Evolutionary conservation across 345 rosid genomes (phyloP).

Genomic region (Brassica rapa): DNA sequence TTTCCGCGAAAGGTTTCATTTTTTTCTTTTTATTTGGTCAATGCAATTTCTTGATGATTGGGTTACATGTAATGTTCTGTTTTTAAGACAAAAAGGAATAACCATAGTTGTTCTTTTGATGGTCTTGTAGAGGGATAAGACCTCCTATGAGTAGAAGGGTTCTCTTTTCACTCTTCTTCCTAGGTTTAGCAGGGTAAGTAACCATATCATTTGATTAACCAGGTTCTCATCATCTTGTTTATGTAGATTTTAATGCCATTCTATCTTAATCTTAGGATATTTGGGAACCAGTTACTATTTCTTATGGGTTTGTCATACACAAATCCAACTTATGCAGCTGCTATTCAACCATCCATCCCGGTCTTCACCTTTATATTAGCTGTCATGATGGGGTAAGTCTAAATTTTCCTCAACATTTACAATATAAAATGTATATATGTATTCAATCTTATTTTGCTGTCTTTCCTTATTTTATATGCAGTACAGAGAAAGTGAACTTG

Average conservation of each 20-base stretch:
- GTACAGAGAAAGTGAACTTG: conserved; percentile 87
- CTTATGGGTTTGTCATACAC: conserved; percentile 91
- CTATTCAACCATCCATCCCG: conserved; percentile 92
- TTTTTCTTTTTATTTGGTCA: not conserved
- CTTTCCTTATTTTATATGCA: conserved; percentile 46
- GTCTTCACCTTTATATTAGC: conserved; percentile 91
- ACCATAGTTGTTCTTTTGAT: conserved; percentile 17
- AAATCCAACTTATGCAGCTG: conserved; percentile 96
- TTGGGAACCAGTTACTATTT: conserved; percentile 93
- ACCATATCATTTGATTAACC: not conserved
- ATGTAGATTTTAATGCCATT: conserved; percentile 17
- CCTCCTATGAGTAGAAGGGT: conserved; percentile 67
- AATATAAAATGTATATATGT: too few species aligned
- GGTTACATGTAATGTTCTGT: not conserved
- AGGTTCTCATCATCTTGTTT: conserved; percentile 5
- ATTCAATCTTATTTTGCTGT: not conserved
- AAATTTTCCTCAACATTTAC: not conserved
- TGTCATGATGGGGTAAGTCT: conserved; percentile 80
- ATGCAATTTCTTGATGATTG: not conserved
- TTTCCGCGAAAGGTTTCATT: conserved; percentile 70
- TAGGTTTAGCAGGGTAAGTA: conserved; percentile 86
- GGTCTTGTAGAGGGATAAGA: conserved; percentile 64
- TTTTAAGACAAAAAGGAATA: not conserved
- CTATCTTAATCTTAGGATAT: conserved; percentile 61
- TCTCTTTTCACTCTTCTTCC: conserved; percentile 72